Evolutionary conservation across 108 stramenopile genomes (phyloP), one percentile per base, ranked within the genome.

Genomic region (Nitzschia sp.): DNA sequence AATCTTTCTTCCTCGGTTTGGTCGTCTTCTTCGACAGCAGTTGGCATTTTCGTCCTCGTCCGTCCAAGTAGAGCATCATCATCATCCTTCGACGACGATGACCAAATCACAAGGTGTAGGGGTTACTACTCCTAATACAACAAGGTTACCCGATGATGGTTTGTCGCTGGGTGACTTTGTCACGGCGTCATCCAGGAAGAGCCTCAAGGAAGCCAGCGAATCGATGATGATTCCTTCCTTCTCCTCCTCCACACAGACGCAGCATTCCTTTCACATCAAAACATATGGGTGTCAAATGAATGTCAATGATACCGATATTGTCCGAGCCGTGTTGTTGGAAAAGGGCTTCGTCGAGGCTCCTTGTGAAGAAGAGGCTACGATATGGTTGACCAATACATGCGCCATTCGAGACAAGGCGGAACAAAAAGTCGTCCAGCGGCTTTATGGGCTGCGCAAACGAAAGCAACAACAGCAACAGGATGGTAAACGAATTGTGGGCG

Each of bases 221-320:
- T 21, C 23, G 23, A 15, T n/a, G 26, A n/a, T 8, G 13, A 11
- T 11, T 16, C 27, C 38, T 29, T 28, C 67, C 13, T 41, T 26
- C 16, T 59, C 58, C 46, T 46, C 68, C 2, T 45, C 35, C 5
- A 27, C 63, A 41, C 9, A 21, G 32, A 32, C 21, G 1, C 19
- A 35, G 1, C 44, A 75, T 3, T 71, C 82, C 56, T 99, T 97
- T 72, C 96, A 92, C 73, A 75, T 99, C 33, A 92, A 97, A 82
- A 99, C 98, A n/a, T 97, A 96, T 72, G 99, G 99, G 0, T 99
- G 99, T 81, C 96, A 98, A 74, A 98, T 98, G 98, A 99, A 99
- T 76, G 95, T 98, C 28, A 87, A 85, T 69, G 99, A 99, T 66
- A 82, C 87, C 19, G 97, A 98, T 55, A 93, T 99, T 67, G 97